Conservation (phyloP, 1,284 basidiomycete species). For the Rhodotorula sp. region DNA sequence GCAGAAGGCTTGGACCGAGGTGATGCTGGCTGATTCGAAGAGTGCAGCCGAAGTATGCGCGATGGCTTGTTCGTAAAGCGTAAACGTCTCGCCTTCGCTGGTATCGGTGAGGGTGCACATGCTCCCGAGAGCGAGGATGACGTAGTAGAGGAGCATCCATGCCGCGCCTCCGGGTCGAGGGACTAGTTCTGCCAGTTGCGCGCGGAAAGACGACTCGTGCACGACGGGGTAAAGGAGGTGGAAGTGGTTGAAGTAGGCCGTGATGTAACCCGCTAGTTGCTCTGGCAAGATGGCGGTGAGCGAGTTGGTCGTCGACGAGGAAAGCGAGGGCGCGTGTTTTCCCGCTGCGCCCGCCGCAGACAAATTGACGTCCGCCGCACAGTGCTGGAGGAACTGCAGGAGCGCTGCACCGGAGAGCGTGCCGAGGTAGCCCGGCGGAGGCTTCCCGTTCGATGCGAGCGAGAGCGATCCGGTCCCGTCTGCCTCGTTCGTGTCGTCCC, state of each 20-base stretch:
- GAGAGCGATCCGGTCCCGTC: conserved; percentile 42
- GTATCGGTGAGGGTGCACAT: conserved; percentile 39
- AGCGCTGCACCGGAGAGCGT: conserved; percentile 18
- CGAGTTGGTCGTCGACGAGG: conserved; percentile 24
- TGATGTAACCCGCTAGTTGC: conserved; percentile 8
- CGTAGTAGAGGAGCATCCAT: conserved; percentile 39
- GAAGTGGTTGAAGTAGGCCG: conserved; percentile 32
- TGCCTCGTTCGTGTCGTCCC: conserved; percentile 3
- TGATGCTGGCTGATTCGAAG: conserved; percentile 41
- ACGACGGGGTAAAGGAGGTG: conserved; percentile 44
- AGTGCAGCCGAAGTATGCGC: conserved; percentile 30
- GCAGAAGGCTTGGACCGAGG: conserved; percentile 28
- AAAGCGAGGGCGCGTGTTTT: conserved; percentile 5
- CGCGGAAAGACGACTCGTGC: conserved; percentile 43
- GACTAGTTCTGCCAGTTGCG: conserved; percentile 41
- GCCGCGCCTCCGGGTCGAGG: conserved; percentile 31
- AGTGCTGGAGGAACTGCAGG: conserved; percentile 14
- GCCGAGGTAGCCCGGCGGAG: neutral
- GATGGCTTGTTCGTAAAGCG: conserved; percentile 38
- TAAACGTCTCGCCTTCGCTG: conserved; percentile 30
- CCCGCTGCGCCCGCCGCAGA: neutral
- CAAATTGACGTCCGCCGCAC: conserved; percentile 16
- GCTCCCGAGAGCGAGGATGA: conserved; percentile 40
- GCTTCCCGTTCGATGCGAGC: conserved; percentile 12
- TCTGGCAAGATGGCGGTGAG: conserved; percentile 10